phyloP scores from a whole-genome alignment of 352 stramenopile genomes.

The Phytopythium ostracodes region DNA sequence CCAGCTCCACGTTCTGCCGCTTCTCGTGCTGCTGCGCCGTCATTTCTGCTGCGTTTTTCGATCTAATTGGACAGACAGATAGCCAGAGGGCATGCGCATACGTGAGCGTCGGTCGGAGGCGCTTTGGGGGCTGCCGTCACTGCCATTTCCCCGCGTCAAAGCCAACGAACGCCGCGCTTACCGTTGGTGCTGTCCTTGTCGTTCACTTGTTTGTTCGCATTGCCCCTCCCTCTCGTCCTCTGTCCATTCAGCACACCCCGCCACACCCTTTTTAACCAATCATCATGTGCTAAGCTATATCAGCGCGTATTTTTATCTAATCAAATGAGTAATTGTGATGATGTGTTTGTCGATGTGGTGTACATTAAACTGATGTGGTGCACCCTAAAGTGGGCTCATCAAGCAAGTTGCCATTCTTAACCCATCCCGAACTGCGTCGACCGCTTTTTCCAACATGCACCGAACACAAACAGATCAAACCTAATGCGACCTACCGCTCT shows the following conservation, averaged over 20 bases:
- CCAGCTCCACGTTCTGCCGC: conserved; percentile 60
- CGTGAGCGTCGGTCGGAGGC: not conserved
- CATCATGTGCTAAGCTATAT: not conserved
- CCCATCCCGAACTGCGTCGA: not conserved
- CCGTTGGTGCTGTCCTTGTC: not conserved
- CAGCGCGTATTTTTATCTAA: not conserved
- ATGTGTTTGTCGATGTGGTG: not conserved
- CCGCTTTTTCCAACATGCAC: not conserved
- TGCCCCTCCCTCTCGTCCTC: not conserved
- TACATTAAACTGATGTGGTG: not conserved
- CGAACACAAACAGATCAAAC: not conserved
- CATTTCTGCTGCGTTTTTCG: not conserved
- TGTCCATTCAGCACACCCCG: not conserved
- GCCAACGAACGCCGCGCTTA: too few species aligned
- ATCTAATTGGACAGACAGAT: not conserved
- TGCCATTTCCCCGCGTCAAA: not conserved
- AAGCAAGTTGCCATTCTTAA: not conserved
- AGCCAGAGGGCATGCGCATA: not conserved
- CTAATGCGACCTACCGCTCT: not conserved
- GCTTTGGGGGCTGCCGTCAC: not conserved
- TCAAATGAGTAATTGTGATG: too few species aligned
- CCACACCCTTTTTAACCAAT: not conserved
- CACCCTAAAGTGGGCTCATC: not conserved
- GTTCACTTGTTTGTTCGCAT: not conserved
- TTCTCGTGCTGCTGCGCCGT: conserved; percentile 17